A percentile compares a stretch with the other conserved stretches of the same genome.
Conservation (phyloP, 2,329 filamentous ascomycete species). For the Ophiosphaerella narmari region DNA sequence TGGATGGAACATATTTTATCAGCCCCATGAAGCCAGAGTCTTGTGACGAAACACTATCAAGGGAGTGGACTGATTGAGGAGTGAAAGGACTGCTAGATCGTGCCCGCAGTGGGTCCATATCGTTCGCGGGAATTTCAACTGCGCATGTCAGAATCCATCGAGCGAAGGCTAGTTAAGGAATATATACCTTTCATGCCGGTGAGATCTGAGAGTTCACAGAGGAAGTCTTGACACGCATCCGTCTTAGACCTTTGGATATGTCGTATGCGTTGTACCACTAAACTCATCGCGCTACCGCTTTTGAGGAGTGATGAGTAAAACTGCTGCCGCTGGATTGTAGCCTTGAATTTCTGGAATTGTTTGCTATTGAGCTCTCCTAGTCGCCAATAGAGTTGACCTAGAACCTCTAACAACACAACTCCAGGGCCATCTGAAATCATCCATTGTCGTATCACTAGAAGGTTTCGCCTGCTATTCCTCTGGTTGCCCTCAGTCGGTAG, state of each 20-base stretch:
- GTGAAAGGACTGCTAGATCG: conserved; percentile 34
- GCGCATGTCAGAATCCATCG: conserved; percentile 12
- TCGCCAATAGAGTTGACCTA: conserved; percentile 43
- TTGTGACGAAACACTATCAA: conserved; percentile 30
- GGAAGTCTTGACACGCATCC: conserved; percentile 42
- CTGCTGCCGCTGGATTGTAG: conserved; percentile 30
- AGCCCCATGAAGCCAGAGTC: conserved; percentile 29
- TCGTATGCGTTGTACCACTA: conserved; percentile 39
- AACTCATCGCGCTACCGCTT: conserved; percentile 25
- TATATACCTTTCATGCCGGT: conserved; percentile 34
- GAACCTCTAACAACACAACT: conserved; percentile 39
- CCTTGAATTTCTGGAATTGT: conserved; percentile 43
- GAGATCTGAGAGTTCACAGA: conserved; percentile 39
- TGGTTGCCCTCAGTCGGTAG: conserved; percentile 42
- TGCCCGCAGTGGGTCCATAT: conserved; percentile 28
- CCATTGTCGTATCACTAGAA: conserved; percentile 42
- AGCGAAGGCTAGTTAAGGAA: not conserved
- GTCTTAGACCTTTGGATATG: conserved; percentile 40
- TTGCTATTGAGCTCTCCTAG: conserved; percentile 43
- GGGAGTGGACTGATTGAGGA: conserved; percentile 28
- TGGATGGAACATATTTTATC: conserved; percentile 36
- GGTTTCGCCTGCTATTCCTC: conserved; percentile 41
- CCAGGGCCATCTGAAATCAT: conserved; percentile 41
- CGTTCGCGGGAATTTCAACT: conserved; percentile 35
- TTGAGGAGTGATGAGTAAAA: conserved; percentile 35